Evolutionary conservation across 768 basidiomycete genomes (phyloP).

Genomic region (Daedaleopsis nitida): DNA sequence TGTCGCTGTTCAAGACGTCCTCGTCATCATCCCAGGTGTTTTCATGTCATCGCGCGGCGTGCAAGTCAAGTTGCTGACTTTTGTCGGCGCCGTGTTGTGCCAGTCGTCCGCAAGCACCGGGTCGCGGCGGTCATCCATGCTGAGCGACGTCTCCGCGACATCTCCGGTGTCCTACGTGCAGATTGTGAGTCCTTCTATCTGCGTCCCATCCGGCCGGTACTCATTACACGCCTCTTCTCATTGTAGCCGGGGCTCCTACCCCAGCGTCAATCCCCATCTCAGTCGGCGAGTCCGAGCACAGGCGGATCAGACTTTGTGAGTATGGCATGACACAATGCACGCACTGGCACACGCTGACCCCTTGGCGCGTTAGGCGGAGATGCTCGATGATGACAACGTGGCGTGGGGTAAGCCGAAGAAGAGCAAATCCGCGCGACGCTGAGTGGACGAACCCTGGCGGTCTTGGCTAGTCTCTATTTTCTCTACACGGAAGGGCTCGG

Average conservation of each 20-base stretch:
- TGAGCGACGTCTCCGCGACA: conserved; percentile 5
- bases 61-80: not conserved
- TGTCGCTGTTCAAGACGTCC: conserved; percentile 14
- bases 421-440: conserved; percentile 11
- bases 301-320: conserved; percentile 9
- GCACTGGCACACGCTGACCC: not conserved
- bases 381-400: conserved; percentile 35
- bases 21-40: conserved; percentile 8
- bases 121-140: conserved; percentile 11
- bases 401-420: conserved; percentile 32
- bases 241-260: conserved; percentile 6
- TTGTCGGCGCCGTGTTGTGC: not conserved
- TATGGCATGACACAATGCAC: not conserved
- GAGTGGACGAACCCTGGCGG: not conserved
- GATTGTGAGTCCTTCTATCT: conserved; percentile 5
- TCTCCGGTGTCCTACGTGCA: conserved; percentile 14
- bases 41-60: not conserved
- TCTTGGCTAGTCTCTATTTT: not conserved
- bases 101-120: conserved; percentile 5
- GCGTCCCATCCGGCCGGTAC: no score
- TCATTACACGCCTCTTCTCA: not conserved
- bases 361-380: conserved; percentile 27
- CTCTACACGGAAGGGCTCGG: no score
- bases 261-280: not conserved
- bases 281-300: not conserved